A percentile compares a stretch with the other conserved stretches of the same genome.
These are phyloP conservation scores for Curvularia sp. DNA, from an alignment of 2,329 filamentous ascomycete species.

Conservation along the genomic window DNA sequence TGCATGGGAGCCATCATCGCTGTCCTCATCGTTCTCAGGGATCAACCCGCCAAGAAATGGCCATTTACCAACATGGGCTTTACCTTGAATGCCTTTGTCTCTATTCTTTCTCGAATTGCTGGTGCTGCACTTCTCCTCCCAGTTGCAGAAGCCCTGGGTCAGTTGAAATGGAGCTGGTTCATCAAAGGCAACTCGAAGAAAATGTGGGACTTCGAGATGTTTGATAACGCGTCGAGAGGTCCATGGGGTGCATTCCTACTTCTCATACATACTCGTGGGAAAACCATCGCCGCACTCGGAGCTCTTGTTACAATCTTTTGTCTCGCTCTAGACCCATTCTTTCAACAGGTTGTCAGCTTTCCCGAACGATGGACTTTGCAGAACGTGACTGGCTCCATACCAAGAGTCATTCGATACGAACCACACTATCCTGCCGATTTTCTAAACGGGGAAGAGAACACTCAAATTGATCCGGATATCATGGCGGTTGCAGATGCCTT, in stretches of 20 bases:
- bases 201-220: constrained; percentile 49
- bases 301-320: constrained; percentile 31
- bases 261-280: constrained; percentile 27
- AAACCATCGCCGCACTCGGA: constrained; percentile 31
- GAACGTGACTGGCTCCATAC: constrained; percentile 21
- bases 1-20: constrained; percentile 35
- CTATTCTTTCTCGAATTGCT: constrained; percentile 38
- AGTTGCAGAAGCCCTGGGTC: constrained; percentile 41
- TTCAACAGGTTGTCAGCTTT: constrained; percentile 43
- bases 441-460: not conserved
- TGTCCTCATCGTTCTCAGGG: constrained; percentile 18
- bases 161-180: constrained; percentile 50
- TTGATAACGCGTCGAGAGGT: constrained; percentile 43
- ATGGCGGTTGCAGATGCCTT: not conserved
- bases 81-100: constrained; percentile 41
- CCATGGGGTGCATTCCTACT: constrained; percentile 38
- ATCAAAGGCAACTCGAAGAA: constrained; percentile 28
- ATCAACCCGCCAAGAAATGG: constrained; percentile 22
- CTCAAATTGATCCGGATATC: not conserved
- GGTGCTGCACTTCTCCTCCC: constrained; percentile 41
- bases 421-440: not conserved
- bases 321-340: constrained; percentile 41
- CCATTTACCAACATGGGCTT: constrained; percentile 14
- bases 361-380: constrained; percentile 30
- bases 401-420: constrained; percentile 15